These are phyloP conservation scores for Colletotrichum sp. DNA, from an alignment of 2,329 filamentous ascomycete species.

Conservation along the genomic window DNA sequence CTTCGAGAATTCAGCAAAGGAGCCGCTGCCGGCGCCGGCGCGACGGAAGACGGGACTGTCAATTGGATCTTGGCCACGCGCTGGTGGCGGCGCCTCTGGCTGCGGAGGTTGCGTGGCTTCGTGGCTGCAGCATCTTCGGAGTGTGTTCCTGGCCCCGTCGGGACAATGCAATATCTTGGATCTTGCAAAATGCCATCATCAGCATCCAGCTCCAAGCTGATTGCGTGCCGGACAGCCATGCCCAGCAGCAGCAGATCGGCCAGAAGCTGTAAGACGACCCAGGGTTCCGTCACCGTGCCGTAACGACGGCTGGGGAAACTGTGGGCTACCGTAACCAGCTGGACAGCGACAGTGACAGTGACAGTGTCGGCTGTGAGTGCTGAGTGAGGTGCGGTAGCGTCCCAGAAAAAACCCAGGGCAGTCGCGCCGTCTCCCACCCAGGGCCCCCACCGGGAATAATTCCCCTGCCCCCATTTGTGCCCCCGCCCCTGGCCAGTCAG, in stretches of 20 bases:
- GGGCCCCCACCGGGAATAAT: background rate
- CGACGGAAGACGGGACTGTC: background rate
- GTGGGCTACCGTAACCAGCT: background rate
- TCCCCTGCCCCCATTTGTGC: background rate
- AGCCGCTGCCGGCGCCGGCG: background rate
- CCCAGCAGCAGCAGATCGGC: background rate
- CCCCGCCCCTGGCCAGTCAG: slow-evolving; percentile 3
- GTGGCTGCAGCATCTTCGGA: background rate
- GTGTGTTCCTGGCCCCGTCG: background rate
- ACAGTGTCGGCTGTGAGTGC: background rate
- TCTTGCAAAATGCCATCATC: background rate
- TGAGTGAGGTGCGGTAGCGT: background rate
- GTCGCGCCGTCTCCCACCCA: background rate
- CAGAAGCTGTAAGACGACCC: background rate
- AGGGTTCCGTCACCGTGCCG: background rate
- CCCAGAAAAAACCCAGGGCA: background rate
- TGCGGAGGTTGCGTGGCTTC: background rate
- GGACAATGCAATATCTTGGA: background rate
- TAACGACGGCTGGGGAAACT: background rate
- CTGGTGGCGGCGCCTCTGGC: background rate
- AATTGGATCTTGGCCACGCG: background rate
- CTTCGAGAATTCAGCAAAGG: background rate
- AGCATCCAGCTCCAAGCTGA: background rate
- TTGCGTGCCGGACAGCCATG: background rate
- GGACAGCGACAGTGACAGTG: background rate